Evolutionary conservation across 768 basidiomycete genomes (phyloP), one percentile per base, ranked within the genome.

Genomic region (Termitomyces sp.): DNA sequence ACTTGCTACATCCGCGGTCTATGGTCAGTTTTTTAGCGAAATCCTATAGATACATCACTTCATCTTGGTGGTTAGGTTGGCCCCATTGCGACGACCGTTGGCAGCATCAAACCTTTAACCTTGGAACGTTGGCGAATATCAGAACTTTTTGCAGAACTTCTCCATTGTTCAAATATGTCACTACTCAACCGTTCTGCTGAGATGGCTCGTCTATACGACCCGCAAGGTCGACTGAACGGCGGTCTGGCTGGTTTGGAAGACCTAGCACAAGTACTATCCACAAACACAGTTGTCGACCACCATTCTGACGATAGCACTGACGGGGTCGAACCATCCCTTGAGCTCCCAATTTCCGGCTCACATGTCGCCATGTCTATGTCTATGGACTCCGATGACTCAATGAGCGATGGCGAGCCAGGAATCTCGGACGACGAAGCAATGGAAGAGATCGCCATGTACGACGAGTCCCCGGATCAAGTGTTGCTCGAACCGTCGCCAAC

Each of bases 111-210:
- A 1, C 93, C 95, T 0, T 82, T 99, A 26, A 98, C 97, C 1
- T 83, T 95, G 55, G 97, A 98, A 68, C 87, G 97, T 15, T 97
- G 93, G 70, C 85, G 96, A 10, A 93, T 98, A 63, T 91, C 93
- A 71, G 97, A 99, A 70, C 77, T 99, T 12, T 94, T 96, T 63
- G 97, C 96, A 19, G 97, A 99, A 67, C 83, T 99, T 5, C 74
- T 98, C 24, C 97, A 99, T 66, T 97, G 94, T 68, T 98, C 97
- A 17, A 98, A 97, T 65, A 98, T 99, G 96, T 86, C 90, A 5
- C 80, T 98, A 22, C 77, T 98, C 26, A 98, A 98, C 67, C 90
- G 97, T 10, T 71, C 81, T 1, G 66, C 80, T 0, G 84, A 87
- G 45, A 84, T 79, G 53, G 80, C 82, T 45, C 77, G 82, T 22